phyloP scores from a whole-genome alignment of 176 grass and related monocot genomes.

The Urochloa ruziziensis region DNA sequence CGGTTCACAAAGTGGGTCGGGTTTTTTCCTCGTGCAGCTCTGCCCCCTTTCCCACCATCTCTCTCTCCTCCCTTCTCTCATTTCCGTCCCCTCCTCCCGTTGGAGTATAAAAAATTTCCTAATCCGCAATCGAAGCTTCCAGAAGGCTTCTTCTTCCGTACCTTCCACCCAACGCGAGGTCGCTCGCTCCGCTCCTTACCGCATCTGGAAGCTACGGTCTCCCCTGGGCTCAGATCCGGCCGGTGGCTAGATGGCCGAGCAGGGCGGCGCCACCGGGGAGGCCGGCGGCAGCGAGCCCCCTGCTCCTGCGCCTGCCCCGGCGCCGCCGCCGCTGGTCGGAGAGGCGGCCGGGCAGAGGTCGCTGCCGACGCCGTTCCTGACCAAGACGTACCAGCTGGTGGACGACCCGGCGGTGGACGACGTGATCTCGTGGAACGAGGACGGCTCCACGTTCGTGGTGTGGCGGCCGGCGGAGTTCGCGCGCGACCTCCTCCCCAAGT shows the following conservation, averaged over 20 bases:
- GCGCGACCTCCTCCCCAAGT: slow-evolving; percentile 86
- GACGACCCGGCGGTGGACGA: slow-evolving; percentile 79
- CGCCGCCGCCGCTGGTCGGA: background rate
- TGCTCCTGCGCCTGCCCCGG: background rate
- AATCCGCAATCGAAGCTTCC: slow-evolving; percentile 55
- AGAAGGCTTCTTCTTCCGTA: slow-evolving; percentile 64
- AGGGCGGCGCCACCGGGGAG: background rate
- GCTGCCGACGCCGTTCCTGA: slow-evolving; percentile 92
- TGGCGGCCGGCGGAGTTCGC: slow-evolving; percentile 94
- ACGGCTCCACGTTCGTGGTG: slow-evolving; percentile 86
- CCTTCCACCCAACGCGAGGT: slow-evolving; percentile 25
- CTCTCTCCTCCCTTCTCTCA: background rate
- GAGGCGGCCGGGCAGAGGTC: slow-evolving; percentile 57
- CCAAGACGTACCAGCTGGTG: slow-evolving; percentile 91
- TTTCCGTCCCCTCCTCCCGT: slow-evolving; percentile 28
- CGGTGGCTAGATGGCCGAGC: slow-evolving; percentile 46
- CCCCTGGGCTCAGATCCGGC: slow-evolving; percentile 34
- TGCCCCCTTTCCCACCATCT: background rate
- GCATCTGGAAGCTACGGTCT: slow-evolving; percentile 32
- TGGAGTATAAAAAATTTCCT: slow-evolving; percentile 46
- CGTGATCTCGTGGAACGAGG: slow-evolving; percentile 91
- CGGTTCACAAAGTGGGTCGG: slow-evolving; percentile 12
- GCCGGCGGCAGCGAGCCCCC: slow-evolving; percentile 13
- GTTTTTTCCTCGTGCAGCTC: background rate
- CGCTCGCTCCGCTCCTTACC: background rate